Evolutionary conservation across 2,329 filamentous ascomycete genomes (phyloP), one percentile per base, ranked within the genome.

Genomic region (Monilinia vaccinii-corymbosi): DNA sequence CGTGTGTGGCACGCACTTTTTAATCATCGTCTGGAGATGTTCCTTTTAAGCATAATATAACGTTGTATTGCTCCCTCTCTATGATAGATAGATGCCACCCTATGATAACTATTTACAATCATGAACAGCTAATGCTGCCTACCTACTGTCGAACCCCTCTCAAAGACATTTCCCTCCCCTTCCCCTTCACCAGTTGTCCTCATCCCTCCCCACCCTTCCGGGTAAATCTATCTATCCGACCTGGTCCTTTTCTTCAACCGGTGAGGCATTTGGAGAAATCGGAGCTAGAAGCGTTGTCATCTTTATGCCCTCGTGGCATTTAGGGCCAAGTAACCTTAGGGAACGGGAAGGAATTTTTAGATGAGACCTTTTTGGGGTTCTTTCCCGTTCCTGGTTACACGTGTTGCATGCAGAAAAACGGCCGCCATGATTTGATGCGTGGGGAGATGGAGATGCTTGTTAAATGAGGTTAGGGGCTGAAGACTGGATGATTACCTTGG

Each of bases 371-470:
- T 45, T 58, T 23, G 32, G 40, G 11, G 21, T 36, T 56, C 40
- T 23, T 28, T 55, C 34, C 56, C 46, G 46, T 58, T 40, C 56
- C 56, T 44, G 25, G 56, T 50, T 23, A 32, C 56, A 58, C 56
- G 56, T 58, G 56, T 25, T 34, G 28, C n/a, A 51, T 51, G 56
- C 56, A 58, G 56, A 47, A 58, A 40, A 50, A 58, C 56, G 56
- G 46, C 56, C 46, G 56, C 46, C 44, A 31, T 57, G n/a, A 1
- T 56, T 25, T 25, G 34, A 36, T 49, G 23, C 21, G 28, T 38
- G 34, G 36, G 32, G 16, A 31, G 21, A 57, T 31, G 32, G 16
- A 31, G 21, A 57, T 31, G 50, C 1, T 31, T 18, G 36, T 2
- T 31, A 3, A 3, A 52, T 42, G 25, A 11, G 18, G 50, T 42